Evolutionary conservation across 768 basidiomycete genomes (phyloP), one percentile per base, ranked within the genome.

Genomic region (Amanita exitialis): DNA sequence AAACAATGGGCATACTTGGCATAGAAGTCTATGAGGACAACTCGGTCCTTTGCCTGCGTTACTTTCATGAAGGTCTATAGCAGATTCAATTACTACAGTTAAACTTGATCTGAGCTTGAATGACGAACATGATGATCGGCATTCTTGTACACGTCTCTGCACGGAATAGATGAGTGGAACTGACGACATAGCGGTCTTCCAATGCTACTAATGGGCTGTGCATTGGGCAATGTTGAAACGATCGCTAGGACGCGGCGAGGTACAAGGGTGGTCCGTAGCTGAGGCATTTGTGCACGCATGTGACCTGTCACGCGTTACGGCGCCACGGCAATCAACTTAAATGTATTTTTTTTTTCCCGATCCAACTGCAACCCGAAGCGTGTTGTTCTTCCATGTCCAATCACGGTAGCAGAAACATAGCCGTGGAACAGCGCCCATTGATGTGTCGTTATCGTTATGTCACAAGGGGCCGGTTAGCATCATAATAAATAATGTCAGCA

Each of bases 11-110:
- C 81, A 43, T 58, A 88, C 87, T 87, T 78, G 43, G 88, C 87
- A 61, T 88, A 84, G 57, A 90, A 90, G 57, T 90, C 87, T 20
- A 87, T 86, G 5, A 90, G 66, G 37, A 84, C 75, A 21, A 85
- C 64, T 44, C 78, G 75, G 51, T 75, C 72, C 47, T 69, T 70
- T 23, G 71, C 64, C 1, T 60, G 59, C 10, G 62, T 59, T 42
- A 68, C 63, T 54, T 70, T 66, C 18, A 63, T 59, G 54, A 72
- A 72, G 18, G 68, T 69, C 74, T 76, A 62, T 15, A 25, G 8
- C 46, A 12, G 21, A 44, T 34, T 23, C 15, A 55, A 27, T 32
- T 30, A 54, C 60, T 21, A 55, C 55, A 6, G 56, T 61, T 52
- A 47, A 48, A 20, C 54, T 55, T 45, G 52, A 59, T 42, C 43